These are phyloP conservation scores for Bipolaris bicolor DNA, from an alignment of 2,329 filamentous ascomycete species.

Conservation along the genomic window DNA sequence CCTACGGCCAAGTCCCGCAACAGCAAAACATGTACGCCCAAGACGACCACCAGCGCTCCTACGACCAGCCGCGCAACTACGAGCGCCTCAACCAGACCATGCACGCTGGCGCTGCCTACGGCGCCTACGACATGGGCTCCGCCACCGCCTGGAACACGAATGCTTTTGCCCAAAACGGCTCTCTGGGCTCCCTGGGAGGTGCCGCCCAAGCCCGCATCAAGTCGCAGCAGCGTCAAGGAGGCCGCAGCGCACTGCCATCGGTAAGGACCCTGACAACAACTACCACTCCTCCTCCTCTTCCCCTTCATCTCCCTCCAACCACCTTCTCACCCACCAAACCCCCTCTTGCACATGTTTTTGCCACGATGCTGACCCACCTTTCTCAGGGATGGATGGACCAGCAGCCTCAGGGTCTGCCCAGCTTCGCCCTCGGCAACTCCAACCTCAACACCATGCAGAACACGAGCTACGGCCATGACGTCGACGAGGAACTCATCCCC, in stretches of 20 bases:
- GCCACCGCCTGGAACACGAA: constrained; percentile 82
- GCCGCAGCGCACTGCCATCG: constrained; percentile 68
- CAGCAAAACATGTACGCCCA: constrained; percentile 68
- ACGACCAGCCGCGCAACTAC: constrained; percentile 60
- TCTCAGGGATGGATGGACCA: constrained; percentile 66
- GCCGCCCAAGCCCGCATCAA: constrained; percentile 61
- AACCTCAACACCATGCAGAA: constrained; percentile 43
- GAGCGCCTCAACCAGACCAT: constrained; percentile 66
- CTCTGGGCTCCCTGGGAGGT: constrained; percentile 65
- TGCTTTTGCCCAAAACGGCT: constrained; percentile 70
- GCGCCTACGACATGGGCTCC: constrained; percentile 67
- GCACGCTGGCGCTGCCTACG: constrained; percentile 63
- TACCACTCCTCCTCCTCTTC: too few species aligned
- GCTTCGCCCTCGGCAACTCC: constrained; percentile 48
- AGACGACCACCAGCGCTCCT: constrained; percentile 65
- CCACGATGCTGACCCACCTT: constrained; percentile 9
- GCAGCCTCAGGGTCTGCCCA: constrained; percentile 51
- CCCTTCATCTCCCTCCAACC: background rate
- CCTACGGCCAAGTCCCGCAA: constrained; percentile 70
- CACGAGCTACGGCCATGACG: constrained; percentile 58
- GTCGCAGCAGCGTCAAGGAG: constrained; percentile 57
- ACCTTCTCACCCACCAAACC: background rate
- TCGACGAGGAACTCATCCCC: constrained; percentile 88
- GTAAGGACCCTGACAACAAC: constrained; percentile 60
- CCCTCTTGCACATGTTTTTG: background rate